phyloP scores from a whole-genome alignment of 768 basidiomycete genomes.

The Tephrocybe sp. region DNA sequence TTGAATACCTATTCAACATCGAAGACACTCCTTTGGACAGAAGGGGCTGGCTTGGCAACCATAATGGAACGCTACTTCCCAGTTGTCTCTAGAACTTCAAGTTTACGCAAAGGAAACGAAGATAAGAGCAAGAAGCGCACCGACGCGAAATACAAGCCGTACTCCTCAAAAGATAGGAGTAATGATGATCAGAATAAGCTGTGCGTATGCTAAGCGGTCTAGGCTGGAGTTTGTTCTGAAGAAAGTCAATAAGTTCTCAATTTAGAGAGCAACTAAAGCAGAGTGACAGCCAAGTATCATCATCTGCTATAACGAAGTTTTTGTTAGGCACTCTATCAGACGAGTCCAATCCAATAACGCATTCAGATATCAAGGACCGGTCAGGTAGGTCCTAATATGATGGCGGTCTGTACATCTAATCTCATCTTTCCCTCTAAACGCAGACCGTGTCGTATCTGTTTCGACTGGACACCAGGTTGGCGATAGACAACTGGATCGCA shows the following conservation, averaged over 20 bases:
- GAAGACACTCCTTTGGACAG: background rate
- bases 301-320: conserved; percentile 52
- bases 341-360: conserved; percentile 76
- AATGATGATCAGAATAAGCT: conserved; percentile 9
- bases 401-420: background rate
- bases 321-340: conserved; percentile 63
- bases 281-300: conserved; percentile 29
- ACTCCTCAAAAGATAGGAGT: conserved; percentile 7
- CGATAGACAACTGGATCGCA: conserved; percentile 41
- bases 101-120: conserved; percentile 4
- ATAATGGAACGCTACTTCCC: conserved; percentile 26
- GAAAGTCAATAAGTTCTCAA: conserved; percentile 4
- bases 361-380: conserved; percentile 61
- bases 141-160: conserved; percentile 18
- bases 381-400: conserved; percentile 46
- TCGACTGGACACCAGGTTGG: conserved; percentile 70
- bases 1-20: background rate
- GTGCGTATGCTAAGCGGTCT: conserved; percentile 4
- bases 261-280: conserved; percentile 15
- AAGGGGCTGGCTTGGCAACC: background rate
- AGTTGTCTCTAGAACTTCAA: conserved; percentile 18
- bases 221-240: conserved; percentile 1
- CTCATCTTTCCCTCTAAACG: background rate
- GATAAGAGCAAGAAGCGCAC: conserved; percentile 16
- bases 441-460: conserved; percentile 62